These are phyloP conservation scores for Platanus orientalis DNA, from an alignment of 164 flowering plant species.

Conservation along the genomic window DNA sequence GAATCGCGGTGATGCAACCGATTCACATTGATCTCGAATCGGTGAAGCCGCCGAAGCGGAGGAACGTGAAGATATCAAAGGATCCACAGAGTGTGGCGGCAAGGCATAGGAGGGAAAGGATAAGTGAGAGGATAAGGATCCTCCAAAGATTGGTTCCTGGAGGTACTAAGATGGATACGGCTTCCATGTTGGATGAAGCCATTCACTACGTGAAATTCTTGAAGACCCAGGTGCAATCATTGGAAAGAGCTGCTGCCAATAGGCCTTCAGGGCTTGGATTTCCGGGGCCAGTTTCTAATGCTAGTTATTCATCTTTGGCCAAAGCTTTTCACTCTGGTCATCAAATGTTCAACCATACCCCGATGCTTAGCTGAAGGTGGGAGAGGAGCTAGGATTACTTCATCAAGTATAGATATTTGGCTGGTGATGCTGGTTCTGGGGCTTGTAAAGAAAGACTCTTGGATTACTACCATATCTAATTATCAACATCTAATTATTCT, in stretches of 20 bases:
- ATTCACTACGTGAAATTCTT: conserved; percentile 58
- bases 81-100: conserved; percentile 70
- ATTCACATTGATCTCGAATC: conserved; percentile 62
- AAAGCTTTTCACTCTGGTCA: conserved; percentile 27
- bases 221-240: conserved; percentile 49
- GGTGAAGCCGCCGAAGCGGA: conserved; percentile 52
- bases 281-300: conserved; percentile 25
- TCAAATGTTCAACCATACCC: conserved; percentile 21
- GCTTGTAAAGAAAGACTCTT: conserved; percentile 11
- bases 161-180: conserved; percentile 67
- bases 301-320: conserved; percentile 17
- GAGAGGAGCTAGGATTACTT: neutral
- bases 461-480: neutral
- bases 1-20: conserved; percentile 64
- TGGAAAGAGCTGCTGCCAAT: conserved; percentile 37
- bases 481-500: neutral
- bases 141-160: conserved; percentile 61
- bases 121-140: conserved; percentile 61
- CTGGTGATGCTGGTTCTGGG: conserved; percentile 1
- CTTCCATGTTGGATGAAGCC: conserved; percentile 65
- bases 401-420: conserved; percentile 1
- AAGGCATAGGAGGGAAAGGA: conserved; percentile 51
- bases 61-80: conserved; percentile 59
- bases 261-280: conserved; percentile 27
- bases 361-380: conserved; percentile 24